phyloP scores from a whole-genome alignment of 1,284 basidiomycete species.

The Melampsora larici-populina region DNA sequence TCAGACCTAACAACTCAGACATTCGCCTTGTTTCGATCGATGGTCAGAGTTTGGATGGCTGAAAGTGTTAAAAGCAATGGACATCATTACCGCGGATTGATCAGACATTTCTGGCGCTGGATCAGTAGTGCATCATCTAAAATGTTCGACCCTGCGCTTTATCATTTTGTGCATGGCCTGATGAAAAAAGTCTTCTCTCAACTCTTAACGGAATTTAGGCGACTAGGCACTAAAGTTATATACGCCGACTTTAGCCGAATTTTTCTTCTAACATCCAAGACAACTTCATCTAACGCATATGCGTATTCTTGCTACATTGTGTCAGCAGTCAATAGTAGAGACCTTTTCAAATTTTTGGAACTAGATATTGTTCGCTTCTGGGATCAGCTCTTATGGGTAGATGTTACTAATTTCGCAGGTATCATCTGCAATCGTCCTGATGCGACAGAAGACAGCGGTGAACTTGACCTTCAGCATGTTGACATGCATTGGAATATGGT shows the following conservation, averaged over 20 bases:
- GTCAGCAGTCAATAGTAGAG: slow-evolving; percentile 86
- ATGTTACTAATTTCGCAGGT: slow-evolving; percentile 86
- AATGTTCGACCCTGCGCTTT: slow-evolving; percentile 89
- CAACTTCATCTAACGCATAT: slow-evolving; percentile 81
- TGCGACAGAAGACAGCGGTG: slow-evolving; percentile 14
- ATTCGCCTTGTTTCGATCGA: slow-evolving; percentile 77
- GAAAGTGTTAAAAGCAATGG: slow-evolving; percentile 67
- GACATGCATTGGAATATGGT: slow-evolving; percentile 96
- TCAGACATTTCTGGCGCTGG: slow-evolving; percentile 98
- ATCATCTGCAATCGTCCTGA: slow-evolving; percentile 74
- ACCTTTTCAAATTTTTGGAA: slow-evolving; percentile 89
- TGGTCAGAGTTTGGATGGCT: slow-evolving; percentile 90
- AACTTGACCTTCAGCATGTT: slow-evolving; percentile 55
- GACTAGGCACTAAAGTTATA: slow-evolving; percentile 86
- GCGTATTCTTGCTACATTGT: slow-evolving; percentile 92
- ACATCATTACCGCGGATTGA: slow-evolving; percentile 60
- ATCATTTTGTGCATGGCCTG: slow-evolving; percentile 87
- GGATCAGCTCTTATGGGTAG: slow-evolving; percentile 94
- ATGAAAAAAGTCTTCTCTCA: slow-evolving; percentile 99
- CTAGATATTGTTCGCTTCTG: slow-evolving; percentile 86
- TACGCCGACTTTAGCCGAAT: slow-evolving; percentile 93
- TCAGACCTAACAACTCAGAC: slow-evolving; percentile 85
- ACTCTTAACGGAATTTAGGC: slow-evolving; percentile 91
- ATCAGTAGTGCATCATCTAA: slow-evolving; percentile 76
- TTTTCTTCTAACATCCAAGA: slow-evolving; percentile 88